Conservation (phyloP, 768 basidiomycete species). For the Boletus bicolor region DNA sequence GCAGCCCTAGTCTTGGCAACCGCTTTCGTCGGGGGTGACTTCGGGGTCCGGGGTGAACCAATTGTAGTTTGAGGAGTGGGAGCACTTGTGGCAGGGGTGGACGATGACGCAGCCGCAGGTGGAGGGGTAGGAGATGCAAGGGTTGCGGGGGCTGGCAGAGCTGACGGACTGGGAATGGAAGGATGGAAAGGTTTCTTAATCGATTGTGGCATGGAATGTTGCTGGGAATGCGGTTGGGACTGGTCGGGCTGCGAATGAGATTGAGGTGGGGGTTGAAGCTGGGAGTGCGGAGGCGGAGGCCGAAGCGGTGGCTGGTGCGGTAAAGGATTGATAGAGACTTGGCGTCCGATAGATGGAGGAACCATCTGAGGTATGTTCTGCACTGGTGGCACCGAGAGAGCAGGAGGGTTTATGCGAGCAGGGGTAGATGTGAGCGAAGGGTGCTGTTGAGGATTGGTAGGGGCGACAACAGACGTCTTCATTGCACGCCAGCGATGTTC, state of each 20-base stretch:
- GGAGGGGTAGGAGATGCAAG: slow-evolving; percentile 42
- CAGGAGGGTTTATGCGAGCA: slow-evolving; percentile 3
- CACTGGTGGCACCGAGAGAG: slow-evolving; percentile 17
- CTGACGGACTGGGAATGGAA: slow-evolving; percentile 22
- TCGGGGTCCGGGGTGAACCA: slow-evolving; percentile 63
- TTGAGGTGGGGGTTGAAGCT: slow-evolving; percentile 4
- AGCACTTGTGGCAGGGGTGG: slow-evolving; percentile 51
- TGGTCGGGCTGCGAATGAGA: slow-evolving; percentile 10
- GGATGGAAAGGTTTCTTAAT: slow-evolving; percentile 18
- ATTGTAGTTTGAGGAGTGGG: slow-evolving; percentile 39
- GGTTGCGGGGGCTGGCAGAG: slow-evolving; percentile 8
- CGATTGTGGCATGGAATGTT: slow-evolving; percentile 1
- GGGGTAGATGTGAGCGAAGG: not conserved
- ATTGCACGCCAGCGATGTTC: slow-evolving; percentile 27
- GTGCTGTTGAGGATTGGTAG: slow-evolving; percentile 6
- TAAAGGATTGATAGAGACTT: slow-evolving; percentile 29
- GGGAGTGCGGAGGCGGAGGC: slow-evolving; percentile 9
- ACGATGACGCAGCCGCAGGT: slow-evolving; percentile 39
- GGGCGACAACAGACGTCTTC: slow-evolving; percentile 11
- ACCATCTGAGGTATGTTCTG: slow-evolving; percentile 18
- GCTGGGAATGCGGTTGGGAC: slow-evolving; percentile 7
- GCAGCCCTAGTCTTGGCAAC: slow-evolving; percentile 43
- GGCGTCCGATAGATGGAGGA: slow-evolving; percentile 28
- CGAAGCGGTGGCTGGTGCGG: slow-evolving; percentile 7
- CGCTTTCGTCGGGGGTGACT: slow-evolving; percentile 64